phyloP scores from a whole-genome alignment of 2,329 filamentous ascomycete genomes.

The Colletotrichum sp. region DNA sequence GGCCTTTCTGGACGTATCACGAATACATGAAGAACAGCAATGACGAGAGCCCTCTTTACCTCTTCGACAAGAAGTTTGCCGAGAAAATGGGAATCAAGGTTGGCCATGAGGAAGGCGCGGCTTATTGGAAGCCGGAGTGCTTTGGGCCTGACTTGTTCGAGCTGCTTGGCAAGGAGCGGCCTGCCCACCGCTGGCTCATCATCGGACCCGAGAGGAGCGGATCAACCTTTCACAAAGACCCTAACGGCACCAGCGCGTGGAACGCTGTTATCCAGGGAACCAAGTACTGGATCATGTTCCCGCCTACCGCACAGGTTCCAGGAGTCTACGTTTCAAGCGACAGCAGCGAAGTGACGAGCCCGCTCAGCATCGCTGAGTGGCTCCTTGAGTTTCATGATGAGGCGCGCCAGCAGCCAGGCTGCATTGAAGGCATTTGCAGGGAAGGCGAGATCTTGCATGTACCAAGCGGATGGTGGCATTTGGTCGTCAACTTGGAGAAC shows the following conservation, averaged over 20 bases:
- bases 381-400: slow-evolving; percentile 87
- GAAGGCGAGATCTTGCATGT: slow-evolving; percentile 91
- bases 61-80: slow-evolving; percentile 88
- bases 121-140: slow-evolving; percentile 82
- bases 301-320: slow-evolving; percentile 77
- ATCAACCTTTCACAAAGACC: slow-evolving; percentile 92
- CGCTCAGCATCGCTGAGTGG: slow-evolving; percentile 97
- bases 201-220: slow-evolving; percentile 86
- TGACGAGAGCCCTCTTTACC: slow-evolving; percentile 90
- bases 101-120: slow-evolving; percentile 52
- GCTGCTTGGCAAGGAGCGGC: slow-evolving; percentile 77
- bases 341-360: slow-evolving; percentile 90
- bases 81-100: slow-evolving; percentile 80
- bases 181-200: slow-evolving; percentile 92
- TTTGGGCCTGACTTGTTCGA: slow-evolving; percentile 89
- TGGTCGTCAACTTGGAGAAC: slow-evolving; percentile 87
- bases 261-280: slow-evolving; percentile 89
- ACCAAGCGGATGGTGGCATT: slow-evolving; percentile 94
- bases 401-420: slow-evolving; percentile 77
- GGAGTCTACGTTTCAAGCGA: slow-evolving; percentile 91
- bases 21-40: slow-evolving; percentile 79
- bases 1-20: slow-evolving; percentile 81
- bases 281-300: slow-evolving; percentile 99
- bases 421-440: slow-evolving; percentile 82
- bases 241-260: slow-evolving; percentile 81